phyloP scores from a whole-genome alignment of 352 stramenopile species.

The Globisporangium paroecandrum region DNA sequence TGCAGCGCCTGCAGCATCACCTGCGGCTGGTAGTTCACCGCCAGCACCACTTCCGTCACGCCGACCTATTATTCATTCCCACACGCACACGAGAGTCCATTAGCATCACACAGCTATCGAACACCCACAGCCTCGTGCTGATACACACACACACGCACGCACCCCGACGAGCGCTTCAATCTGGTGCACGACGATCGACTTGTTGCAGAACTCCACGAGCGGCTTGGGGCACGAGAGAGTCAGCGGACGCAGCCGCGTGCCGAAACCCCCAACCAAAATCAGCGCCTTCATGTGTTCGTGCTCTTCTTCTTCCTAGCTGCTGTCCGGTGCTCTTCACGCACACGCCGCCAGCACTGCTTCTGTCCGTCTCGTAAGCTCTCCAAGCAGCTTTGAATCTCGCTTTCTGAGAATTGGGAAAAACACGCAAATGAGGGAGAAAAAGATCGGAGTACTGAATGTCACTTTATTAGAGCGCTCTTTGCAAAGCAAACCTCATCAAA shows the following conservation, averaged over 20 bases:
- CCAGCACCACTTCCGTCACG: constrained; percentile 87
- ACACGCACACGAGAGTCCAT: not conserved
- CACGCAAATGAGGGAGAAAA: not conserved
- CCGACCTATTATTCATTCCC: constrained; percentile 46
- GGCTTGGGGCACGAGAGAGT: constrained; percentile 89
- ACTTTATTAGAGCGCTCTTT: not conserved
- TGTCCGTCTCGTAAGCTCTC: not conserved
- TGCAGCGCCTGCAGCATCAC: constrained; percentile 82
- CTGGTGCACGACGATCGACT: constrained; percentile 87
- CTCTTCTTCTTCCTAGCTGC: not conserved
- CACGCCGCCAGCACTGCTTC: not conserved
- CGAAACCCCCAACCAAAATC: constrained; percentile 89
- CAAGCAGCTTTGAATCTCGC: not conserved
- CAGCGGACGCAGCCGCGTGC: constrained; percentile 85
- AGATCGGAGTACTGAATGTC: not conserved
- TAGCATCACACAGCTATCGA: not conserved
- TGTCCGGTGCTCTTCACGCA: not conserved
- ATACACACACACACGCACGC: not conserved
- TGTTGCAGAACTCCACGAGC: constrained; percentile 91
- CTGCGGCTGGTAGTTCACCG: constrained; percentile 89
- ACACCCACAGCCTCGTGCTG: not conserved
- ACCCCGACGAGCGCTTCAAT: constrained; percentile 85
- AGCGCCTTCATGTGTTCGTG: constrained; percentile 80
- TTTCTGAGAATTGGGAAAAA: constrained; percentile 7
- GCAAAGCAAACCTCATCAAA: not conserved